Evolutionary conservation across 345 rosid genomes (phyloP), one percentile per base, ranked within the genome.

Genomic region (Orychophragmus violaceus): DNA sequence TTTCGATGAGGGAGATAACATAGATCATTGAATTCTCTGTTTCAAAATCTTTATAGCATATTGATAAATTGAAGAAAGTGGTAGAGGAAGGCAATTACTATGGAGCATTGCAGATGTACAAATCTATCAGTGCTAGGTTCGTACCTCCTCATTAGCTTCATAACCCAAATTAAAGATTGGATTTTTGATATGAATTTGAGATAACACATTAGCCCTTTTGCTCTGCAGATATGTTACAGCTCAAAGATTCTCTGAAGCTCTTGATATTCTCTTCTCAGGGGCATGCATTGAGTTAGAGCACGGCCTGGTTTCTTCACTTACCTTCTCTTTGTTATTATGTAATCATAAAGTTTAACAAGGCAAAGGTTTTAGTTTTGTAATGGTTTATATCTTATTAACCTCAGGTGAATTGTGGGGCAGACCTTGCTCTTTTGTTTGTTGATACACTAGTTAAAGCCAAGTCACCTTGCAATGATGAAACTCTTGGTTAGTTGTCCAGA

Each of bases 101-200:
- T 83, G 97, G 99, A 77, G 96, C 97, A 46, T 95, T 88, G 32
- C 96, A 94, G 89, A 94, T 94, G 95, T 94, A 88, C 78, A 90
- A 88, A 82, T 88, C 95, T 5, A 82, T 85, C 52, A 84, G 95
- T 69, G 88, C 97, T 32, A 79, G 99, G 99, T 90, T 78, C 53
- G 54, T 11, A 1, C 28, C 41, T 33, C n/a, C 1, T 41, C 44
- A 17, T 18, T 19, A n/a, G 8, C 57, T 35, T 4, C 13, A 2
- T 22, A 7, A 39, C 19, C 11, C 45, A 1, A 28, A 19, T 28
- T 9, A 30, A 57, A 22, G 14, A 2, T 25, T 18, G 10, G 13
- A 16, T 37, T 51, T 33, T 28, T 3, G 30, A 44, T 24, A 21
- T 59, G 45, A 29, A 50, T 68, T 24, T 41, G 33, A 32, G 71